Evolutionary conservation across 805 yeast genomes (phyloP).

Genomic region (Candida palmyrensis): DNA sequence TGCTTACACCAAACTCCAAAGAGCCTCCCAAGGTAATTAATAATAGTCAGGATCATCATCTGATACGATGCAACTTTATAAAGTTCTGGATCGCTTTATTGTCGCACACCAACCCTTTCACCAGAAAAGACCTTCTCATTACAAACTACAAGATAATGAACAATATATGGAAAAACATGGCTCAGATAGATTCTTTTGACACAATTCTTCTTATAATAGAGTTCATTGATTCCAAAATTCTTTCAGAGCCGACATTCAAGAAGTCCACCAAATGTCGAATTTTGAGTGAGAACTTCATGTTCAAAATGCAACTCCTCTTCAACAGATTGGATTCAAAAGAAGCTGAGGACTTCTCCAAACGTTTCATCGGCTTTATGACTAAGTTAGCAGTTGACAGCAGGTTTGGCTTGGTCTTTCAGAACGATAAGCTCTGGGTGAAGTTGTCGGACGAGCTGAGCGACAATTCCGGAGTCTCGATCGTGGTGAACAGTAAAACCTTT

Average conservation of each 20-base stretch:
- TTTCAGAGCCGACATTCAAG: constrained; percentile 56
- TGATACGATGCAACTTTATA: constrained; percentile 58
- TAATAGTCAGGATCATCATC: constrained; percentile 13
- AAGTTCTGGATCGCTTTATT: constrained; percentile 56
- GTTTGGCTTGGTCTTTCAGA: constrained; percentile 41
- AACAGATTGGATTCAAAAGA: constrained; percentile 14
- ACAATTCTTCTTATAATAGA: constrained; percentile 34
- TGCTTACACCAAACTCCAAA: constrained; percentile 39
- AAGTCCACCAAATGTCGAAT: constrained; percentile 69
- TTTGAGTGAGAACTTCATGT: constrained; percentile 71
- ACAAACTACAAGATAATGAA: constrained; percentile 51
- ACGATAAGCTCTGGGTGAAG: constrained; percentile 48
- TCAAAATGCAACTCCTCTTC: constrained; percentile 50
- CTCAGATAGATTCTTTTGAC: constrained; percentile 45
- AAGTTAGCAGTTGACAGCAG: constrained; percentile 45
- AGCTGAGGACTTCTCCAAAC: constrained; percentile 31
- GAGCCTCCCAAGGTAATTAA: constrained; percentile 8
- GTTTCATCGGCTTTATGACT: constrained; percentile 43
- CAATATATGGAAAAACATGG: constrained; percentile 62
- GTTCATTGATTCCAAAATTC: constrained; percentile 45
- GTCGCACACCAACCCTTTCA: constrained; percentile 42
- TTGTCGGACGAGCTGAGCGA: constrained; percentile 11
- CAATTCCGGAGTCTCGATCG: constrained; percentile 37
- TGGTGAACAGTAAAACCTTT: constrained; percentile 48
- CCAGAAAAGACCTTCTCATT: constrained; percentile 63